Base-by-base conservation (phyloP, 2,329 filamentous ascomycete species). In the Pseudodiploospora longispora region DNA sequence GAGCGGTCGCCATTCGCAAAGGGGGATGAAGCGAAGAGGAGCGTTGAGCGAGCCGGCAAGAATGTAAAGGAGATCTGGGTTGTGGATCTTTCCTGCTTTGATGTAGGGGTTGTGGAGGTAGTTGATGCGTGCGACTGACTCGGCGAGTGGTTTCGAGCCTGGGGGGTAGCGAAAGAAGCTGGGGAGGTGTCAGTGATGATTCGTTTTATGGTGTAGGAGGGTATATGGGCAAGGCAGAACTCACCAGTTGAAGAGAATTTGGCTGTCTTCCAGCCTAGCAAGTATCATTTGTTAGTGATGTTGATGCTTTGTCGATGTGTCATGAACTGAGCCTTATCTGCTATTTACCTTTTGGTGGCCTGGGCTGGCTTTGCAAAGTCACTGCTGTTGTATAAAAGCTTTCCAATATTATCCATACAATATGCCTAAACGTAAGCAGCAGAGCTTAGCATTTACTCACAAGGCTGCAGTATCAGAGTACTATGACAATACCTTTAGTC, bases 1-100 rank as follows among this genome's bases (percentile, higher is more conserved):
- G 27, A 87, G 59, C 4, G 65, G 34, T 2, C 86, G 75, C 85
- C 85, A 91, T 58, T 91, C 87, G 54, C 79, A 85, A 5, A 65
- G 65, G 5, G 70, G 59, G 30, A 85, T 73, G 69, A 83, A 88
- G 10, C 73, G 68, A 30, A 76, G 61, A 1, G 85, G 83, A 56
- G 88, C 80, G 1, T 74, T 66, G 12, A 84, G 72, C 56, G 87
- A 87, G 0, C 87, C 69, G 37, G 66, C 66, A 4, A 68, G 59
- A 5, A 64, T 64, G 47, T 69, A 67, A 10, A 69, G 57, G 6
- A 69, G 37, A 31, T 69, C 65, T 32, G 59, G 54, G 38, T 68
- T 64, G 33, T 49, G 47, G 37, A 68, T 68, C 41, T 61, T 63
- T 28, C 61, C 60, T 9, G 55, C 46, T 40, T 64, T 60, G 47